Evolutionary conservation across 2,329 filamentous ascomycete genomes (phyloP).

Genomic region (Colletotrichum euphorbiae): DNA sequence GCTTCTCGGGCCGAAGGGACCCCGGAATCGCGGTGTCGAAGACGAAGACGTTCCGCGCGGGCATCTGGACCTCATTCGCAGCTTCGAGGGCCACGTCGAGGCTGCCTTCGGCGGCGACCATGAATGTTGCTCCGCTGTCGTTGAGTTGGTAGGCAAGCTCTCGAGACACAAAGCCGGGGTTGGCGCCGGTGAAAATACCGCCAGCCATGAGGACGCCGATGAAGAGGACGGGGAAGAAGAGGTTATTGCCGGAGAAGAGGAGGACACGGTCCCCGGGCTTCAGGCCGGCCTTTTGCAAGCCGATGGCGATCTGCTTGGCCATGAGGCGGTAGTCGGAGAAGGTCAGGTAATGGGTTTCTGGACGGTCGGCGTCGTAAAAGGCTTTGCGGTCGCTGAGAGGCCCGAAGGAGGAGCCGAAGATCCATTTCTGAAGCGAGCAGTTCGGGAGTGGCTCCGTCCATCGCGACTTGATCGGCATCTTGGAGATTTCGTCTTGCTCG

Average conservation of each 20-base stretch:
- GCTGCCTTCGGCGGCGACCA: constrained; percentile 71
- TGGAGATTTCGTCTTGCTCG: background rate
- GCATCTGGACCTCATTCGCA: constrained; percentile 67
- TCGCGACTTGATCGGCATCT: constrained; percentile 62
- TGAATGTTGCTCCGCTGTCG: constrained; percentile 75
- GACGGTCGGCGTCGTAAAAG: constrained; percentile 74
- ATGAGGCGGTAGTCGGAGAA: constrained; percentile 74
- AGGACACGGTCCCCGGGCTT: constrained; percentile 77
- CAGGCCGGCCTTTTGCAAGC: constrained; percentile 73
- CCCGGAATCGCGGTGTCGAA: constrained; percentile 68
- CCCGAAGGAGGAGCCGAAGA: constrained; percentile 62
- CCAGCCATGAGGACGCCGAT: constrained; percentile 82
- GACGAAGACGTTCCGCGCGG: constrained; percentile 68
- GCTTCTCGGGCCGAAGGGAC: constrained; percentile 36
- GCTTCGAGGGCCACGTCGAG: constrained; percentile 75
- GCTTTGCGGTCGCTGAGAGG: constrained; percentile 57
- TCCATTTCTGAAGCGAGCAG: constrained; percentile 66
- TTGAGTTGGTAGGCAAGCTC: constrained; percentile 82
- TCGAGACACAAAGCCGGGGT: constrained; percentile 73
- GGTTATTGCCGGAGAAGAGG: constrained; percentile 77
- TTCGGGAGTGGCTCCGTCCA: constrained; percentile 58
- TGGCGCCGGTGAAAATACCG: constrained; percentile 81
- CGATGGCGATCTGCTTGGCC: constrained; percentile 78
- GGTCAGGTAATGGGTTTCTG: constrained; percentile 75
- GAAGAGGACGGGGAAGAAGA: constrained; percentile 78